Evolutionary conservation across 768 basidiomycete species (phyloP).

Genomic region (Psilocybe cubensis): DNA sequence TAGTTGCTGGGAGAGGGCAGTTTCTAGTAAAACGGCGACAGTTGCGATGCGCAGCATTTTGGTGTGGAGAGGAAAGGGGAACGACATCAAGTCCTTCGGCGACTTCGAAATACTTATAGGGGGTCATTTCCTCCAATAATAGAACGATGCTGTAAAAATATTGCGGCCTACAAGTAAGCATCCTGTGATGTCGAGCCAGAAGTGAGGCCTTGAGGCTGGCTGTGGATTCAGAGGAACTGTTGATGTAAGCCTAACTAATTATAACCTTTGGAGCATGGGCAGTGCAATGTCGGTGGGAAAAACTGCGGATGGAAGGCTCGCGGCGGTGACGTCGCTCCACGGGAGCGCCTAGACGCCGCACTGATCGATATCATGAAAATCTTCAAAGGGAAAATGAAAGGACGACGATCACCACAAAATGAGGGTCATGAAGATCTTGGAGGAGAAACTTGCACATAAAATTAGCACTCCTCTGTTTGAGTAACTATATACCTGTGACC

Average conservation of each 20-base stretch:
- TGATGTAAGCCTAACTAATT: not conserved
- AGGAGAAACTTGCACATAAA: too few relatives aligned
- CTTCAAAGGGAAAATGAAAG: too few relatives aligned
- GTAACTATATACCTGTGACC: too few relatives aligned
- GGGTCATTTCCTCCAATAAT: not conserved
- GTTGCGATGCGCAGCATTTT: conserved; percentile 10
- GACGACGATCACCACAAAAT: too few relatives aligned
- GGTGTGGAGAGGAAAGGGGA: not conserved
- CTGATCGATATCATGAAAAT: not conserved
- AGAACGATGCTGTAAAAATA: not conserved
- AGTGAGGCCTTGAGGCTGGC: not conserved
- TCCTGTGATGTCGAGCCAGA: not conserved
- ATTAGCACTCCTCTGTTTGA: too few relatives aligned
- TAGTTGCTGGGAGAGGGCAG: conserved; percentile 5
- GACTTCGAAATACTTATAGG: not conserved
- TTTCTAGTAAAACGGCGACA: conserved; percentile 5
- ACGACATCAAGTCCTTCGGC: not conserved
- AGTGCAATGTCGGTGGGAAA: not conserved
- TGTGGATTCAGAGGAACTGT: not conserved
- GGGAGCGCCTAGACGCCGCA: not conserved
- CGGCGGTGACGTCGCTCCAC: not conserved
- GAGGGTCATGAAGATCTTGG: too few relatives aligned
- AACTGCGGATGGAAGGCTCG: not conserved
- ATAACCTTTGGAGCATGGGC: not conserved
- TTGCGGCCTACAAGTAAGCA: not conserved